A percentile compares a stretch with the other conserved stretches of the same genome.
Conservation (phyloP, 2,329 filamentous ascomycete species). For the Aspergillus niger region DNA sequence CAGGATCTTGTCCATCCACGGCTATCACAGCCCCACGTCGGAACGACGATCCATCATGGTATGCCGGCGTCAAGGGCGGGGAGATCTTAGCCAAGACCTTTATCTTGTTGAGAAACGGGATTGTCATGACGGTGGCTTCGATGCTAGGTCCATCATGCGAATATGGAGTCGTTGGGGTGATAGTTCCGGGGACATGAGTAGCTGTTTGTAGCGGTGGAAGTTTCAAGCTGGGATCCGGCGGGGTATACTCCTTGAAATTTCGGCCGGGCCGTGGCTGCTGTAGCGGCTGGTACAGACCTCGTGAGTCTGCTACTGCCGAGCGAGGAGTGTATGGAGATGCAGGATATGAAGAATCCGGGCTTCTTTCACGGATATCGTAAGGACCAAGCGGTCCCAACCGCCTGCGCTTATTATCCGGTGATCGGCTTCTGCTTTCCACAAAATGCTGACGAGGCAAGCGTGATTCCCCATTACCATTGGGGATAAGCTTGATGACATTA, state of each 20-base stretch:
- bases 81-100: slow-evolving; percentile 74
- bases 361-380: slow-evolving; percentile 41
- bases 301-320: slow-evolving; percentile 34
- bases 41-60: slow-evolving; percentile 32
- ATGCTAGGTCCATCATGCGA: slow-evolving; percentile 50
- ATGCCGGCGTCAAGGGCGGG: slow-evolving; percentile 58
- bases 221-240: slow-evolving; percentile 52
- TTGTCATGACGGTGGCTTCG: slow-evolving; percentile 73
- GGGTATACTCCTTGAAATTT: slow-evolving; percentile 31
- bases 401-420: slow-evolving; percentile 64
- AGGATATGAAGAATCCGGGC: slow-evolving; percentile 45
- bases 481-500: slow-evolving; percentile 27
- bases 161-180: slow-evolving; percentile 32
- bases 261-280: slow-evolving; percentile 55
- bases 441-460: slow-evolving; percentile 28
- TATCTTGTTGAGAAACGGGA: slow-evolving; percentile 75
- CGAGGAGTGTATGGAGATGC: slow-evolving; percentile 49
- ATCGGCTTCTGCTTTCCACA: slow-evolving; percentile 44
- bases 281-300: slow-evolving; percentile 52
- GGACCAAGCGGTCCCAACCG: slow-evolving; percentile 55
- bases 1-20: slow-evolving; percentile 71
- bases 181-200: slow-evolving; percentile 20
- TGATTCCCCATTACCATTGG: slow-evolving; percentile 24
- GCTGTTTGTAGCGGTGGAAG: slow-evolving; percentile 57
- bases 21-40: slow-evolving; percentile 78